phyloP scores from a whole-genome alignment of 2,329 filamentous ascomycete species.

The Ceratocystis cacaofunesta region DNA sequence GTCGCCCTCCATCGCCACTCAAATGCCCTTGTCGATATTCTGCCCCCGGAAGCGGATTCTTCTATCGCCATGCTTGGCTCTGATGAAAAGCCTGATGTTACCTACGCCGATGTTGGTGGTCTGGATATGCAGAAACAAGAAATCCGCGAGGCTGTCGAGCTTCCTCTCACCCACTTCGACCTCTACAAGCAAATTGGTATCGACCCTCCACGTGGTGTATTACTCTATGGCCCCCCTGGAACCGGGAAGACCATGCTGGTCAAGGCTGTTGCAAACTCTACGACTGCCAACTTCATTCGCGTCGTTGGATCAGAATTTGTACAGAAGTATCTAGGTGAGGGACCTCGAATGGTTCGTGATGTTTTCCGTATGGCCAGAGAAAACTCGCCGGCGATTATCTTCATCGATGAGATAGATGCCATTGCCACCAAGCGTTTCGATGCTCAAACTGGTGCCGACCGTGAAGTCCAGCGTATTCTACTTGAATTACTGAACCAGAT shows the following conservation, averaged over 20 bases:
- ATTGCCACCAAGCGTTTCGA: conserved; percentile 99
- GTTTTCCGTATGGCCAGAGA: conserved; percentile 98
- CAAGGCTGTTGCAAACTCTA: conserved; percentile 96
- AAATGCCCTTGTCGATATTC: conserved; percentile 94
- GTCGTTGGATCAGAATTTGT: conserved; percentile 98
- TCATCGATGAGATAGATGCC: conserved; percentile 98
- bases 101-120: conserved; percentile 93
- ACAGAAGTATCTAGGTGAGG: conserved; percentile 96
- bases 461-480: conserved; percentile 96
- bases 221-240: conserved; percentile 90
- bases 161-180: conserved; percentile 93
- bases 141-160: conserved; percentile 91
- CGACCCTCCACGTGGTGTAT: conserved; percentile 87
- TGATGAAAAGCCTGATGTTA: conserved; percentile 96
- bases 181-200: conserved; percentile 99
- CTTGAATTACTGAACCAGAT: conserved; percentile 97
- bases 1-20: conserved; percentile 96
- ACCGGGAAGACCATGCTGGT: conserved; percentile 96
- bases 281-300: conserved; percentile 93
- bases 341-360: conserved; percentile 95
- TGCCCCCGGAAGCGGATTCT: conserved; percentile 96
- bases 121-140: conserved; percentile 99
- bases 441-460: conserved; percentile 91
- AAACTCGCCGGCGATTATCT: conserved; percentile 96
- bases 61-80: conserved; percentile 96